Conservation (phyloP, 164 flowering plant genomes). For the Euptelea pleiosperma region DNA sequence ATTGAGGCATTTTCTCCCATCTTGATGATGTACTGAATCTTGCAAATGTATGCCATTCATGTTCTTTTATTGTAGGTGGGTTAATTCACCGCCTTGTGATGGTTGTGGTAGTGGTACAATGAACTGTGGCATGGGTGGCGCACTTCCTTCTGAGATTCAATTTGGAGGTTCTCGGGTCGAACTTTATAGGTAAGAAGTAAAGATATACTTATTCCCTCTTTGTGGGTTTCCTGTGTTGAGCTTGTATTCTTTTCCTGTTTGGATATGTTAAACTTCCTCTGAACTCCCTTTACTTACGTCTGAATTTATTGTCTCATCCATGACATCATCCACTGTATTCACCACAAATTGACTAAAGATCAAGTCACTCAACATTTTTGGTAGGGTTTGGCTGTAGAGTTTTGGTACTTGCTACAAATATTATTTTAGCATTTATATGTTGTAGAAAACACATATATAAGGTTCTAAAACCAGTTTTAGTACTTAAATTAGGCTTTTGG, state of each 20-base stretch:
- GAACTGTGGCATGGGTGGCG: constrained; percentile 50
- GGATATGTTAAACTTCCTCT: not conserved
- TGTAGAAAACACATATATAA: no score
- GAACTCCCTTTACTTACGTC: not conserved
- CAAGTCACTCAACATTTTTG: no score
- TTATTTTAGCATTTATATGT: no score
- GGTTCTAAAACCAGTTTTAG: no score
- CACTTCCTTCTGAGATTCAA: constrained; percentile 57
- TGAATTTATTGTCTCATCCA: not conserved
- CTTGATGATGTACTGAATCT: not conserved
- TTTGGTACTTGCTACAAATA: no score
- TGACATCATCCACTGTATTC: no score
- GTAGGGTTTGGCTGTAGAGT: no score
- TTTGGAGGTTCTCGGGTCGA: constrained; percentile 81
- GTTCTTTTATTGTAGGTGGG: constrained; percentile 61
- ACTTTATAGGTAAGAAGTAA: constrained; percentile 63
- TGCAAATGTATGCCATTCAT: not conserved
- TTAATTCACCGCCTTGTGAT: constrained; percentile 82
- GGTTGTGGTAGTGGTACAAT: constrained; percentile 60
- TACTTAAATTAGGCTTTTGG: no score
- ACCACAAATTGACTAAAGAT: no score
- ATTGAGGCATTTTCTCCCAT: no score
- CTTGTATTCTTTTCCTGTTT: not conserved
- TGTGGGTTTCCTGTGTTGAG: not conserved
- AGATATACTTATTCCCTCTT: not conserved